These are phyloP conservation scores for Podila epigama DNA, from an alignment of 192 early-diverging fungal species.

Conservation along the genomic window DNA sequence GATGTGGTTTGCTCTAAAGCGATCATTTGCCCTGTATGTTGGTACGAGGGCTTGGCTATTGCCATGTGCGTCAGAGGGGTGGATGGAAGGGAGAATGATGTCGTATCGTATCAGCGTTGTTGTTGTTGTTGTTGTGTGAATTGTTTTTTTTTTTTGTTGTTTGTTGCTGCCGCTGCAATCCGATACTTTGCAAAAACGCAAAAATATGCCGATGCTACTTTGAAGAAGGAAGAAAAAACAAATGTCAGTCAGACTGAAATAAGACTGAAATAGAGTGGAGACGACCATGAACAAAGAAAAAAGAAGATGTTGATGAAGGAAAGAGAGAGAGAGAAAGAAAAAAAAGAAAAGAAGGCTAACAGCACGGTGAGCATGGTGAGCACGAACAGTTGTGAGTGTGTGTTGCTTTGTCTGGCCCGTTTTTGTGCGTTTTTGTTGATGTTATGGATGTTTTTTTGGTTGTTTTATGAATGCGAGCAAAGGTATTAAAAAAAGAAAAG, in stretches of 20 bases:
- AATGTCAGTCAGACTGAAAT: background rate
- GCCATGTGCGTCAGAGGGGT: too few species aligned
- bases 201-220: too few species aligned
- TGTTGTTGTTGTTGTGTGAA: constrained; percentile 2
- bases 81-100: too few species aligned
- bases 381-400: too few species aligned
- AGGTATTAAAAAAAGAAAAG: background rate
- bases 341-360: background rate
- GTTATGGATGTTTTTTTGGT: too few species aligned
- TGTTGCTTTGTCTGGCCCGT: too few species aligned
- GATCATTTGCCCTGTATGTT: background rate
- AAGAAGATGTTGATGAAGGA: too few species aligned
- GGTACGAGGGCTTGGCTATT: background rate
- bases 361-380: background rate
- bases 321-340: background rate
- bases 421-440: too few species aligned
- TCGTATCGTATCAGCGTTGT: too few species aligned
- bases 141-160: background rate
- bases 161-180: background rate
- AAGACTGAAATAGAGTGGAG: background rate
- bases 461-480: too few species aligned
- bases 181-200: too few species aligned
- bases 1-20: background rate
- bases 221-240: too few species aligned
- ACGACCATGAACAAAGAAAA: background rate